Evolutionary conservation across 768 basidiomycete species (phyloP), one percentile per base, ranked within the genome.

Genomic region (Boletus sp.): DNA sequence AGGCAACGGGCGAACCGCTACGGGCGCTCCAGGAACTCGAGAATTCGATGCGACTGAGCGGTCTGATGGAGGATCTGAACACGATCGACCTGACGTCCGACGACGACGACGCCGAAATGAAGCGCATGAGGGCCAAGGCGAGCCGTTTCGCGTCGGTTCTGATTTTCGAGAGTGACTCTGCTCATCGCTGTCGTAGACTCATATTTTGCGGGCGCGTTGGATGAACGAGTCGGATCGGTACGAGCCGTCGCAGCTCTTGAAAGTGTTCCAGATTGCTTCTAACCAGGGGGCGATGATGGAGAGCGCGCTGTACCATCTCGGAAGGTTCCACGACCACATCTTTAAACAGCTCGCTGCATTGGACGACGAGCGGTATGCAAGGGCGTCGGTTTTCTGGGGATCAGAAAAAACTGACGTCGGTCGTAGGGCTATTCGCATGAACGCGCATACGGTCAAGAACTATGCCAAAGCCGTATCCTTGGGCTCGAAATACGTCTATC

Each of bases 401-500:
- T 10, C 6, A 37, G 9, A 12, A 29, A 20, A 20, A 11, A 4
- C 24, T 66, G 18, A 62, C 12, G 12, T 32, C 32, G 52, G 32
- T 14, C 9, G 28, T 56, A 90, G 90, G 20, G 82, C 82, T 5
- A 68, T 83, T 42, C 82, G 76, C 55, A 85, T 91, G 87, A 83
- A 83, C 63, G 60, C 79, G 7, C 79, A 82, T 52, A 88, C 90
- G 18, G 72, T 94, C 65, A 78, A 79, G 66, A 76, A 81, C 60
- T 96, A 87, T 59, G 77, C 80, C 3, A 83, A 78, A 58, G 89
- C 94, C 1, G 84, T 95, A 46, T 77, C 78, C 65, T 75, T 80
- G 66, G 97, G 97, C 17, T 92, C 94, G 37, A 99, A 99, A 77
- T 97, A 89, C 70, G 87, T 96, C 24, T 98, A 96, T 70, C 96